Evolutionary conservation across 192 early-diverging fungal species (phyloP), one percentile per base, ranked within the genome.

Genomic region (Coemansia reversa): DNA sequence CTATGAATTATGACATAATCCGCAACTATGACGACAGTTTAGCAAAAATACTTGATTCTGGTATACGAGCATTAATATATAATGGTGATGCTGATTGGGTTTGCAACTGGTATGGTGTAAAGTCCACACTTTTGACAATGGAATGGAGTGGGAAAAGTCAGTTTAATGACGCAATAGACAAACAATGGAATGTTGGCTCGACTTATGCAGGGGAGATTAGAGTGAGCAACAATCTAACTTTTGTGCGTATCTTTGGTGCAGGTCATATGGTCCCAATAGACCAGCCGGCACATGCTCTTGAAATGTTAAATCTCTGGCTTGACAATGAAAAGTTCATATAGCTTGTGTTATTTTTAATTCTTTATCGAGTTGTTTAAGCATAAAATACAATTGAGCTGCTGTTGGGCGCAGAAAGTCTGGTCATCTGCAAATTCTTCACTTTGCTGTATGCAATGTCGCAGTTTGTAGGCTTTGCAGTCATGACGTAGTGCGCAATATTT

Each of bases 231-330:
- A 77, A 75, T 20, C 84, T 97, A 51, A 85, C 92, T 12, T 98
- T 92, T 83, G 71, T 98, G 60, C 84, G 89, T 23, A 84, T 93
- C 6, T 93, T 85, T 67, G 87, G 88, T 55, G 92, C 91, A 39
- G 93, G 96, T 5, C 92, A 93, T 60, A 92, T 93, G 89, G 86
- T 88, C 8, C 93, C 95, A 18, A 89, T 91, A 67, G 93, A 95
- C 78, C 91, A 94, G 84, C 91, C 93, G 57, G 83, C 76, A 32
- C 78, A 84, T 50, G 83, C 87, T 24, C 68, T 89, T 45, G 90
- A 91, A 62, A 89, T 97, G 84, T 83, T 97, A 67, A 92, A 90
- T 78, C 76, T 71, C 55, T 97, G 93, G 93, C 64, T 94, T 7
- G 9, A 20, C 14, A 22, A 11, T 11, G 35, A 9, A 11, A 39